phyloP scores from a whole-genome alignment of 164 flowering plant genomes.

The Chloranthus sessilifolius region DNA sequence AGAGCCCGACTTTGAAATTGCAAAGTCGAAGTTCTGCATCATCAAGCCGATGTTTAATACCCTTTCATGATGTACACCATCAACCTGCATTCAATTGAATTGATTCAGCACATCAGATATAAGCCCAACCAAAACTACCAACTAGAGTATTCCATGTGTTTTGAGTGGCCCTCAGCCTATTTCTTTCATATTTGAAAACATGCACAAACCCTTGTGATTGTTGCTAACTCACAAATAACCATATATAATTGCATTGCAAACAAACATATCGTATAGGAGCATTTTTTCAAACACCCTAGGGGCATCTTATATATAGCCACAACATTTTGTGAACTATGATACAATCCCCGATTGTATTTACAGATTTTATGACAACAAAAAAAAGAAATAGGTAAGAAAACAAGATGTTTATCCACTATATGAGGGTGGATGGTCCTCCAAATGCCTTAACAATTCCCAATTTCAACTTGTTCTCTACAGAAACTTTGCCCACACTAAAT shows the following conservation, averaged over 20 bases:
- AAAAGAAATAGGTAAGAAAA: too few relatives aligned
- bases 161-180: background rate
- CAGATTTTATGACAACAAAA: too few relatives aligned
- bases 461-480: too few relatives aligned
- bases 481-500: too few relatives aligned
- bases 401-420: too few relatives aligned
- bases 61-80: conserved; percentile 12
- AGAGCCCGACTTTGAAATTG: conserved; percentile 7
- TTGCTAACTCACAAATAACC: conserved; percentile 8
- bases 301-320: conserved; percentile 4
- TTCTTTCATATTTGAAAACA: conserved; percentile 10
- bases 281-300: conserved; percentile 6
- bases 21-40: conserved; percentile 9
- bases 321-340: too few relatives aligned
- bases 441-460: too few relatives aligned
- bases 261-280: conserved; percentile 4
- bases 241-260: conserved; percentile 14
- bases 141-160: conserved; percentile 16
- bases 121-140: conserved; percentile 11
- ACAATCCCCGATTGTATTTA: too few relatives aligned
- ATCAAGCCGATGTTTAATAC: too few relatives aligned
- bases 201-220: conserved; percentile 1
- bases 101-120: conserved; percentile 1
- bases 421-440: too few relatives aligned
- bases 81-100: conserved; percentile 11